Base-by-base conservation (phyloP, 176 grass and related monocot species). In the Oryza meyeriana region DNA sequence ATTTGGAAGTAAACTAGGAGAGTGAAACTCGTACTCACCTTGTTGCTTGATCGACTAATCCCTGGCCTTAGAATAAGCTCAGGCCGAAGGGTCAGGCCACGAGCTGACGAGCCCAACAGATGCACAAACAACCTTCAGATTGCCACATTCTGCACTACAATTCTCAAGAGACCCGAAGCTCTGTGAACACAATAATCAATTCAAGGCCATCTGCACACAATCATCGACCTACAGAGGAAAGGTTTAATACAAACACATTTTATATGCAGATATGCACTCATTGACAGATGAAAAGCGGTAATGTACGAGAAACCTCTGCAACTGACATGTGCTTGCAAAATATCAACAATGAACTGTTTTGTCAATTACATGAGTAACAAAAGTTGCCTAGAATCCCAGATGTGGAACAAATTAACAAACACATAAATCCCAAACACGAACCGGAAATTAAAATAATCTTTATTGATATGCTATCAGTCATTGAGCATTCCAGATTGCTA, bases 381-480 rank as follows among this genome's bases (percentile, higher is more conserved):
- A 52, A 52, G 47, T 20, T 6, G 7, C 4, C 16, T n/a, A n/a
- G n/a, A n/a, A n/a, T n/a, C n/a, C 35, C 20, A 24, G 20, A 24
- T 24, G 24, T 24, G 18, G 52, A 55, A 55, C 50, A 55, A 3
- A 42, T 57, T n/a, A 18, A 22, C 22, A 58, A 58, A 2, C 55
- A 57, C 50, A 52, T 52, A 10, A 24, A 22, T 6, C 55, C 2
- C 17, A 1, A 58, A 58, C 55, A 58, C 10, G 55, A 58, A 2
- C 1, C 1, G 0, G 2, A n/a, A 58, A 58, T 10, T 10, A 16
- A 55, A n/a, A n/a, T 24, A 75, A 5, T 59, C 33, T 81, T 41
- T 89, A 73, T 69, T 45, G 62, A 61, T 80, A 77, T 82, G 72
- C 28, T 70, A 71, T 76, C 48, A 69, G 22, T 35, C 34, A 71